Evolutionary conservation across 257 asterid genomes (phyloP).

Genomic region (Rauvolfia tetraphylla): DNA sequence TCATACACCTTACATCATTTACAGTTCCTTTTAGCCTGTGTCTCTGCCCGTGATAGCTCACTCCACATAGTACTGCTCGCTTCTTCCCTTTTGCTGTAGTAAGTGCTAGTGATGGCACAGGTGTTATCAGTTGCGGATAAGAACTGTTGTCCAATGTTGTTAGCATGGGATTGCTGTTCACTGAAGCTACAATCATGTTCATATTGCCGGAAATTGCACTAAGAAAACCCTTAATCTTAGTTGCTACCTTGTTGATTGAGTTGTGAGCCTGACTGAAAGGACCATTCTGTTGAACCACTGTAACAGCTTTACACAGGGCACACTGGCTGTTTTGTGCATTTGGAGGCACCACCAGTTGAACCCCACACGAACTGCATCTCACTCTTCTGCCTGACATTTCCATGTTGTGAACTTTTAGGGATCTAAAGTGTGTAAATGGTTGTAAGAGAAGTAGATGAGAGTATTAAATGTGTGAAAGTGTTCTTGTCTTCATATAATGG

Average conservation of each 20-base stretch:
- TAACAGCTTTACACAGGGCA: slow-evolving; percentile 24
- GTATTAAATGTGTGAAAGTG: not conserved
- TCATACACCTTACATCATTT: slow-evolving; percentile 56
- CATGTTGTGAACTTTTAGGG: not conserved
- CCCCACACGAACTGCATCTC: slow-evolving; percentile 38
- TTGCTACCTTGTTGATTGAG: slow-evolving; percentile 21
- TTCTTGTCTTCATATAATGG: not conserved
- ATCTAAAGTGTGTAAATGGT: not conserved
- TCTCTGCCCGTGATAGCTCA: slow-evolving; percentile 49
- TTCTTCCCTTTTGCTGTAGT: slow-evolving; percentile 36
- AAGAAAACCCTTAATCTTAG: slow-evolving; percentile 15
- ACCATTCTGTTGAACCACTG: slow-evolving; percentile 10
- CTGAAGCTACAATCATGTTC: slow-evolving; percentile 17
- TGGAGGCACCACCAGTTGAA: slow-evolving; percentile 27
- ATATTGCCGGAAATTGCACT: slow-evolving; percentile 25
- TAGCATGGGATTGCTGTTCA: slow-evolving; percentile 10
- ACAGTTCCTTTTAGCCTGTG: slow-evolving; percentile 50
- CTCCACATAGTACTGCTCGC: slow-evolving; percentile 67
- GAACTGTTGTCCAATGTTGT: not conserved
- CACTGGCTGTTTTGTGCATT: slow-evolving; percentile 24
- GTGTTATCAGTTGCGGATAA: not conserved
- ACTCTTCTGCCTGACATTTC: slow-evolving; percentile 30
- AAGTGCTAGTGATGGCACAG: slow-evolving; percentile 22
- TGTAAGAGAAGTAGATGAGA: not conserved
- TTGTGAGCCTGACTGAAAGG: slow-evolving; percentile 19